Evolutionary conservation across 2,329 filamentous ascomycete genomes (phyloP), one percentile per base, ranked within the genome.

Genomic region (Colletotrichum orchidophilum): DNA sequence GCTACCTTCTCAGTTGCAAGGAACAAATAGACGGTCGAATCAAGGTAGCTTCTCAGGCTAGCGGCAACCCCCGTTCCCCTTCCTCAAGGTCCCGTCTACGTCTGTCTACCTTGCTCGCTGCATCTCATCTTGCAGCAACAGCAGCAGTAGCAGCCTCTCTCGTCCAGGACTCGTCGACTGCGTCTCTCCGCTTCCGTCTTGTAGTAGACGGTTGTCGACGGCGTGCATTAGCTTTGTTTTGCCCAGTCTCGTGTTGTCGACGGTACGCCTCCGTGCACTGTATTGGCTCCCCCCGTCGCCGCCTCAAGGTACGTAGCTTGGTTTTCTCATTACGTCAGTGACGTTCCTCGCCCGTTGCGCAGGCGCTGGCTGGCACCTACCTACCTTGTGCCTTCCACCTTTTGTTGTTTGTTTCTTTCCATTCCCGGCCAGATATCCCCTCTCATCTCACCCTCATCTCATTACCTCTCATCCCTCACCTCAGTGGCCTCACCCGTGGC

Each of bases 191-290:
- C 39, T 58, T 62, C 68, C 63, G 68, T 67, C 62, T n/a, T 57
- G n/a, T n/a, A n/a, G n/a, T n/a, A n/a, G n/a, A n/a, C n/a, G n/a
- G n/a, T n/a, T 46, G 18, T 59, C 29, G 63, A 31, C 52, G 60
- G 66, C 52, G 66, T 70, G 66, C 66, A 70, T 60, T 54, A 70
- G 66, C 46, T 29, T 49, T 39, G 35, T 46, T 49, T 60, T 27
- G 26, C 13, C 35, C n/a, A 60, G 26, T 21, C 26, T 13, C 21
- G 63, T 6, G 18, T 46, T 46, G 39, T 46, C 39, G 39, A 46
- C 39, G 39, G 39, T n/a, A 50, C 27, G 42, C 42, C 29, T 50
- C 21, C 49, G 13, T 35, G 21, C 49, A 35, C 39, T 33, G 52
- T 63, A 24, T 62, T 70, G 64, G 53, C 65, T 70, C 12, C 58